Percentiles rank a stretch among this genome's conserved stretches.
Conservation (phyloP, 352 stramenopile genomes). For the Phytophthora europaea region DNA sequence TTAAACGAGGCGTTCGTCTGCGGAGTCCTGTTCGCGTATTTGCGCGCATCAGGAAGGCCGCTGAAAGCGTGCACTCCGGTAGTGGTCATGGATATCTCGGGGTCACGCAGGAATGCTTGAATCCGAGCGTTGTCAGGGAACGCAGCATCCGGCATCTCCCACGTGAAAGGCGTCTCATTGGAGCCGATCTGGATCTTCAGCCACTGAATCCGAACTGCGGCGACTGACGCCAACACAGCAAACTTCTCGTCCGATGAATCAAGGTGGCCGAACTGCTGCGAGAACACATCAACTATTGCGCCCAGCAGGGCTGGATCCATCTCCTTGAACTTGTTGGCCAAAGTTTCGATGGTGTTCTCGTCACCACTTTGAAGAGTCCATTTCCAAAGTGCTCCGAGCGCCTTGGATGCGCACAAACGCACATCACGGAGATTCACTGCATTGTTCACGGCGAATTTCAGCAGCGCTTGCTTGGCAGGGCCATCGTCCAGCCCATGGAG, state of each 20-base stretch:
- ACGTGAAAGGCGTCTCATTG: conserved; percentile 5
- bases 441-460: background rate
- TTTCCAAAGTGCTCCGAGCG: conserved; percentile 10
- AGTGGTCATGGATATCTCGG: conserved; percentile 2
- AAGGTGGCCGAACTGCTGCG: background rate
- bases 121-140: background rate
- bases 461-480: conserved; percentile 2
- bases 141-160: conserved; percentile 8
- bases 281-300: conserved; percentile 1
- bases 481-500: conserved; percentile 2
- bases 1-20: conserved; percentile 20
- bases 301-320: conserved; percentile 2
- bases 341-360: background rate
- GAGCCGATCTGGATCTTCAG: background rate
- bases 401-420: background rate
- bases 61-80: background rate
- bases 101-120: conserved; percentile 1
- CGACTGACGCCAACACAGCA: conserved; percentile 2
- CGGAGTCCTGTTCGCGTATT: background rate
- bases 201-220: conserved; percentile 5
- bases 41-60: background rate
- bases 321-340: conserved; percentile 9
- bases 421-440: background rate
- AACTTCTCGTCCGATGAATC: conserved; percentile 4
- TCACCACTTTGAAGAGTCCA: background rate